These are phyloP conservation scores for Hemisphaericaspora xylofermentans DNA, from an alignment of 1,139 yeast species.

Conservation along the genomic window DNA sequence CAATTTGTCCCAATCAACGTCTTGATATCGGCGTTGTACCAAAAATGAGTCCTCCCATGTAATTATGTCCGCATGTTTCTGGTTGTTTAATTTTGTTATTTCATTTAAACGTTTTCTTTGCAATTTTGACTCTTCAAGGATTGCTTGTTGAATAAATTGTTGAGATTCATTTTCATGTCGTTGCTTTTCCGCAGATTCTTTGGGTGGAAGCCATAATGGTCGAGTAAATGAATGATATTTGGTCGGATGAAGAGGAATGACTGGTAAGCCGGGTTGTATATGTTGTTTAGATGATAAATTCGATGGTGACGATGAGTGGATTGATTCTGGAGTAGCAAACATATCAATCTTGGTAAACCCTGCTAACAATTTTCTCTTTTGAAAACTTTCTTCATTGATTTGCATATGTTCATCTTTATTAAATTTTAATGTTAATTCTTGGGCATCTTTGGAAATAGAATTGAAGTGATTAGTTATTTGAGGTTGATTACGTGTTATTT, in stretches of 20 bases:
- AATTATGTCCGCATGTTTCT: slow-evolving; percentile 32
- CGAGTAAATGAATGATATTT: slow-evolving; percentile 50
- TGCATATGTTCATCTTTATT: slow-evolving; percentile 34
- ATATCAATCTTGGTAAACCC: slow-evolving; percentile 21
- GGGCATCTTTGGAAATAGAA: slow-evolving; percentile 47
- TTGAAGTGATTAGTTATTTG: slow-evolving; percentile 14
- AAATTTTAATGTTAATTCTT: slow-evolving; percentile 43
- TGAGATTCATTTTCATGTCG: slow-evolving; percentile 60
- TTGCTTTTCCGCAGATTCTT: slow-evolving; percentile 49
- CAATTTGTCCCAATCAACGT: slow-evolving; percentile 17
- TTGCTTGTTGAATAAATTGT: slow-evolving; percentile 47
- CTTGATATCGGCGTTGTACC: slow-evolving; percentile 26
- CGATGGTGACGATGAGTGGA: background rate
- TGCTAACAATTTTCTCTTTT: slow-evolving; percentile 32
- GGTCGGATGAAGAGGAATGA: slow-evolving; percentile 10
- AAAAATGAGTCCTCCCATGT: slow-evolving; percentile 40
- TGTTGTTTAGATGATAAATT: background rate
- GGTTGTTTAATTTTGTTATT: slow-evolving; percentile 26
- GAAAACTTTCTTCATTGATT: slow-evolving; percentile 37
- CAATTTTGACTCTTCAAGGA: slow-evolving; percentile 37
- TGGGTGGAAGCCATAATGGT: slow-evolving; percentile 70
- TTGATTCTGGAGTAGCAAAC: slow-evolving; percentile 3
- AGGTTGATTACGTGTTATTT: background rate
- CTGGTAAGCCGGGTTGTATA: slow-evolving; percentile 8
- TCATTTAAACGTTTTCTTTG: slow-evolving; percentile 28